phyloP scores from a whole-genome alignment of 768 basidiomycete genomes.

The Russula sp. region DNA sequence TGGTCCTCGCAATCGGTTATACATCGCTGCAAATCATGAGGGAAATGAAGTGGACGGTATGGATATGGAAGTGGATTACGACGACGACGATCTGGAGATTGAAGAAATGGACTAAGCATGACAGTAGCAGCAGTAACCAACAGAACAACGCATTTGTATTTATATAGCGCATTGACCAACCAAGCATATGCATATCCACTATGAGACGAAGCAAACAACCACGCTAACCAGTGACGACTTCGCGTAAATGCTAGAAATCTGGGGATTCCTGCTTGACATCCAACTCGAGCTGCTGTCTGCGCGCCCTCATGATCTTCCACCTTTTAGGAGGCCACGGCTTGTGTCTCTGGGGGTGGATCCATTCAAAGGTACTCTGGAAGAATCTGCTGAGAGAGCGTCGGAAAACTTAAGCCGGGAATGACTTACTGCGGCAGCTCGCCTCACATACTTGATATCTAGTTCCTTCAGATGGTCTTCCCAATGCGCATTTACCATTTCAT shows the following conservation, averaged over 20 bases:
- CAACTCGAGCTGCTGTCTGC: not conserved
- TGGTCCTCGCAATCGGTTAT: slow-evolving; percentile 69
- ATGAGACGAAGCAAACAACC: not conserved
- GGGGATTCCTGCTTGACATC: not conserved
- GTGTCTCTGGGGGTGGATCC: slow-evolving; percentile 16
- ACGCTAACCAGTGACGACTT: no score
- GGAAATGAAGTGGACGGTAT: slow-evolving; percentile 42
- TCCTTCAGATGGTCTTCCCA: slow-evolving; percentile 24
- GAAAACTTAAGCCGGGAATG: not conserved
- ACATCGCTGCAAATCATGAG: slow-evolving; percentile 80
- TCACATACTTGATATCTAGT: slow-evolving; percentile 21
- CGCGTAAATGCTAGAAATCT: not conserved
- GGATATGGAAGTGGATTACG: slow-evolving; percentile 57
- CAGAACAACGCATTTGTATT: not conserved
- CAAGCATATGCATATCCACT: not conserved
- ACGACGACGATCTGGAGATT: slow-evolving; percentile 53
- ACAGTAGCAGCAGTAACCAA: not conserved
- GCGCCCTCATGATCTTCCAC: not conserved
- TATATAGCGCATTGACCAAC: not conserved
- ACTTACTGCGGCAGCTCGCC: slow-evolving; percentile 1
- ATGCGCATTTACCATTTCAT: slow-evolving; percentile 28
- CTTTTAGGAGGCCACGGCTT: not conserved
- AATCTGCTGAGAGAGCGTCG: not conserved
- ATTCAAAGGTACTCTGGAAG: slow-evolving; percentile 6
- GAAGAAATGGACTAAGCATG: slow-evolving; percentile 57